These are phyloP conservation scores for Codiaeum variegatum DNA, from an alignment of 441 rosid genomes.

Conservation along the genomic window DNA sequence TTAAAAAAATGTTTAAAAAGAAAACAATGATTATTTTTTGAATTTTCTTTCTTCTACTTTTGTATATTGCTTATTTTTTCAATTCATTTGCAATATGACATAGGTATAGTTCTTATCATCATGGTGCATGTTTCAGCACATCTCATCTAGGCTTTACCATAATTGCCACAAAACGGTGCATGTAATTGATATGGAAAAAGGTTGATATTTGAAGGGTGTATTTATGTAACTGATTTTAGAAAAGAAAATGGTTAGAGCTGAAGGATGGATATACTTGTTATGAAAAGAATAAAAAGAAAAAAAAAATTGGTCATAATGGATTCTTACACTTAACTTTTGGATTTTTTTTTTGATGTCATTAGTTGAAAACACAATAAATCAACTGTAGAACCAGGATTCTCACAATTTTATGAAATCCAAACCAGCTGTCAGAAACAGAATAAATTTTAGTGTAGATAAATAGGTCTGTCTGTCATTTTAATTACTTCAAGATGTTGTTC, in stretches of 20 bases:
- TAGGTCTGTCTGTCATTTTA: background rate
- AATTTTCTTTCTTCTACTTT: background rate
- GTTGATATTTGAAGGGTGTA: too few species aligned
- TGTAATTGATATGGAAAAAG: background rate
- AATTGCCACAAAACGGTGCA: background rate
- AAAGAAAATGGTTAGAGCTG: too few species aligned
- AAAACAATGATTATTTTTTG: background rate
- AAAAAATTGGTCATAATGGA: background rate
- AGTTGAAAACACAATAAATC: background rate
- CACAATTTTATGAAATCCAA: background rate
- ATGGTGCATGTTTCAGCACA: background rate
- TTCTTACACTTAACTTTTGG: background rate
- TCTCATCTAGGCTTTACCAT: background rate
- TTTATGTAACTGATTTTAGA: too few species aligned
- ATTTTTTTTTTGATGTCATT: background rate
- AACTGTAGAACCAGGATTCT: constrained; percentile 1
- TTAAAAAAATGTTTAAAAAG: background rate
- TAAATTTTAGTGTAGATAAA: too few species aligned
- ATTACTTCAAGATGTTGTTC: background rate
- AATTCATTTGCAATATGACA: background rate
- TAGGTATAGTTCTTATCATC: background rate
- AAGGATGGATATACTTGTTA: too few species aligned
- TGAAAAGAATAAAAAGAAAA: background rate
- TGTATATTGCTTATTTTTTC: background rate
- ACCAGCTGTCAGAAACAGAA: background rate